A percentile compares a stretch with the other conserved stretches of the same genome.
Evolutionary conservation across 768 basidiomycete genomes (phyloP).

Genomic region (Mycena leptocephala): DNA sequence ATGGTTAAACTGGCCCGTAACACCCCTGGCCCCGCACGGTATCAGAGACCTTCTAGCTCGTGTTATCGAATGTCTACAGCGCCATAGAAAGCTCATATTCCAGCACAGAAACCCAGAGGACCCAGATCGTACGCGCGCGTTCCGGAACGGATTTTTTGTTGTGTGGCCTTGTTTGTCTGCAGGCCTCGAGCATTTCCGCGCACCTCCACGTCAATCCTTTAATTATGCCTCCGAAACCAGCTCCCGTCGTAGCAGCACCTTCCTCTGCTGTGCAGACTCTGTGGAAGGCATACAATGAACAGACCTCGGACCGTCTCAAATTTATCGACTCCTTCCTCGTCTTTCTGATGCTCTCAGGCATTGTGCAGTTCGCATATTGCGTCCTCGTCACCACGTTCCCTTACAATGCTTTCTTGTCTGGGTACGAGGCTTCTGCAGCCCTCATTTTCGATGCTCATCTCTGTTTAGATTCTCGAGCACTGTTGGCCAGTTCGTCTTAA

Average conservation of each 20-base stretch:
- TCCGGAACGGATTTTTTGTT: slow-evolving; percentile 8
- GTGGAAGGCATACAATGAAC: slow-evolving; percentile 83
- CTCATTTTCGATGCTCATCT: neutral
- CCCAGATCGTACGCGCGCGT: slow-evolving; percentile 47
- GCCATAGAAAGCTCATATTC: slow-evolving; percentile 35
- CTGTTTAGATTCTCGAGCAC: slow-evolving; percentile 87
- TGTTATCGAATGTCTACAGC: slow-evolving; percentile 25
- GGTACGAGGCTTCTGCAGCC: slow-evolving; percentile 69
- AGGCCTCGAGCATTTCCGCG: neutral
- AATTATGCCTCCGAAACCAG: slow-evolving; percentile 38
- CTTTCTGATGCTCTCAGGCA: slow-evolving; percentile 93
- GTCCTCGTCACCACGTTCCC: slow-evolving; percentile 93
- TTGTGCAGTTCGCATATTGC: slow-evolving; percentile 94
- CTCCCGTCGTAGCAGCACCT: slow-evolving; percentile 44
- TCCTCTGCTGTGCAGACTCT: slow-evolving; percentile 69
- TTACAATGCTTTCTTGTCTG: slow-evolving; percentile 97
- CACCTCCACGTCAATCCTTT: slow-evolving; percentile 37
- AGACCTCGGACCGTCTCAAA: slow-evolving; percentile 90
- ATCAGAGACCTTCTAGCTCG: slow-evolving; percentile 18
- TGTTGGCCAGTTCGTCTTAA: slow-evolving; percentile 97
- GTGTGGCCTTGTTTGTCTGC: slow-evolving; percentile 11
- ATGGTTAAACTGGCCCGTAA: slow-evolving; percentile 37
- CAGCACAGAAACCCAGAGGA: neutral
- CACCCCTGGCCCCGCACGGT: slow-evolving; percentile 31
- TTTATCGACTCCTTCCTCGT: slow-evolving; percentile 94